Evolutionary conservation across 306 rosid genomes (phyloP), one percentile per base, ranked within the genome.

Genomic region (Rosa chinensis): DNA sequence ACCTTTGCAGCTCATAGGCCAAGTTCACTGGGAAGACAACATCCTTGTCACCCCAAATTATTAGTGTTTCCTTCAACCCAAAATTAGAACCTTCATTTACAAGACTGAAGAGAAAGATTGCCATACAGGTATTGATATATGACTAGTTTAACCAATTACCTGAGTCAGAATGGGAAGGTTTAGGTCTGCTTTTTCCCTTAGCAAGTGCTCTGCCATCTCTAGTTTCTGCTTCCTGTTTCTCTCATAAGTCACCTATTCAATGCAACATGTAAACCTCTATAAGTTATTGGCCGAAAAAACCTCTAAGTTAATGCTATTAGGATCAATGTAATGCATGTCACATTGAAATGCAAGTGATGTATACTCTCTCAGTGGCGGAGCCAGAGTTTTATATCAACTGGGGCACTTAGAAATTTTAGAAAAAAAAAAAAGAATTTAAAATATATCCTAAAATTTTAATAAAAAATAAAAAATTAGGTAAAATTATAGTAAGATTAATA

Each of bases 41-140:
- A 55, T 88, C 91, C 62, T 81, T 79, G 79, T 88, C 86, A 48
- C 91, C 91, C 87, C 89, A 83, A 39, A 83, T 48, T 53, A 88
- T 62, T 71, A 88, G 81, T 61, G 81, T 83, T 79, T 83, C 86
- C 87, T 85, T 76, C 80, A 56, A 56, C 17, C 10, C 52, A 66
- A n/a, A 40, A 66, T 16, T 16, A 20, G 5, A 75, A 68, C n/a
- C 25, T 18, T 7, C 20, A 11, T 21, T 56, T 72, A 16, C 39
- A 48, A 69, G 18, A 70, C 17, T 5, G 35, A 17, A 32, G 37
- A 72, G 25, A 56, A n/a, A 21, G n/a, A 37, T 18, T 39, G 10
- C 23, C 17, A 7, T 25, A 3, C 3, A 37, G 6, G 12, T 21
- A 40, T 6, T n/a, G 16, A 58, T 8, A 6, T 58, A 37, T 28